Conservation (phyloP, 305 asterid genomes). For the Solanum chacoense region DNA sequence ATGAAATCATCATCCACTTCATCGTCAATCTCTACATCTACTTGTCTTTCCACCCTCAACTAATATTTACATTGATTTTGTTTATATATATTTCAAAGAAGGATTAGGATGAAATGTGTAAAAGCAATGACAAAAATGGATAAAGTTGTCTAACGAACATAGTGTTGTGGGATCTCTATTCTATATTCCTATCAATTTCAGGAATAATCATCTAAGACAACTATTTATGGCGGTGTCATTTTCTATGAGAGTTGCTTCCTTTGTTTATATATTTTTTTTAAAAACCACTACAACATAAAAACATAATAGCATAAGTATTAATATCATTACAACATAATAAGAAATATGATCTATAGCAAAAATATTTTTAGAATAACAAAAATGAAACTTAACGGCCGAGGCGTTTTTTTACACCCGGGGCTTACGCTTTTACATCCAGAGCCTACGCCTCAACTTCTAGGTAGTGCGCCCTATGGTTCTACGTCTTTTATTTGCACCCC, state of each 20-base stretch:
- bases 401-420: neutral
- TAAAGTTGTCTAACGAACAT: neutral
- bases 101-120: too few species aligned
- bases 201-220: neutral
- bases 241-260: neutral
- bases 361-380: neutral
- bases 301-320: neutral
- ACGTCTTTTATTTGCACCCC: neutral
- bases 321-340: neutral
- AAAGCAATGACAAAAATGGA: neutral
- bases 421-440: neutral
- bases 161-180: neutral
- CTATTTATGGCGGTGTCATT: neutral
- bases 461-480: neutral
- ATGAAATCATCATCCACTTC: neutral
- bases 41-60: neutral
- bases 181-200: neutral
- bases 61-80: neutral
- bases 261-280: neutral
- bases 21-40: neutral
- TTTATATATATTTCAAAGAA: too few species aligned
- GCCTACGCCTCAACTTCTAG: neutral
- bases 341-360: neutral
- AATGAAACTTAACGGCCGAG: neutral
- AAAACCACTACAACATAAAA: neutral